Percentiles rank a stretch among this genome's conserved stretches.
Evolutionary conservation across 163 green algal species (phyloP).

Genomic region (Prototheca stagnorum): DNA sequence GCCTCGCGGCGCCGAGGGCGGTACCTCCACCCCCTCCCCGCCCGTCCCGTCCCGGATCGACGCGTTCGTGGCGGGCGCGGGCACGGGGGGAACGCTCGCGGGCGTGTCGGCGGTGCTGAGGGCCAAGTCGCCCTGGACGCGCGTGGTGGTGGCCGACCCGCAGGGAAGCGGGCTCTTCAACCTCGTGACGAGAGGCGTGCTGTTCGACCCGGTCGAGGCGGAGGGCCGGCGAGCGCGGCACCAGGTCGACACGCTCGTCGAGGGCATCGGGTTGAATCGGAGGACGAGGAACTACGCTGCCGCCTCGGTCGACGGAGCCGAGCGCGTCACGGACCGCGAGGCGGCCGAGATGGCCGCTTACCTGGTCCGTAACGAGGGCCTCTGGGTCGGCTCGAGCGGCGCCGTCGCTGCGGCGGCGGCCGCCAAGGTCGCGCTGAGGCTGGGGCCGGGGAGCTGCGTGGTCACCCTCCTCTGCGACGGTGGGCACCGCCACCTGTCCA

Average conservation of each 20-base stretch:
- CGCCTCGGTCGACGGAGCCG: constrained; percentile 59
- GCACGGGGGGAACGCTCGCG: constrained; percentile 86
- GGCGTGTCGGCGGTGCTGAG: constrained; percentile 52
- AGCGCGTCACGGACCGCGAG: constrained; percentile 61
- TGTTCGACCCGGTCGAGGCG: constrained; percentile 79
- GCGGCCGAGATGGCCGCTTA: constrained; percentile 90
- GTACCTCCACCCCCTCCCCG: too few species aligned
- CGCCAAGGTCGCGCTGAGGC: constrained; percentile 55
- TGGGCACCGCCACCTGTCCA: constrained; percentile 62
- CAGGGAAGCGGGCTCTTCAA: constrained; percentile 75
- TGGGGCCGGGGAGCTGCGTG: constrained; percentile 45
- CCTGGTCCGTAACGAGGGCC: constrained; percentile 68
- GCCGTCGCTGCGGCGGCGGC: constrained; percentile 90
- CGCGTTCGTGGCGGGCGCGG: constrained; percentile 80
- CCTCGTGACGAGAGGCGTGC: constrained; percentile 77
- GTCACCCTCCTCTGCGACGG: constrained; percentile 60
- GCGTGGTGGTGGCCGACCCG: constrained; percentile 67
- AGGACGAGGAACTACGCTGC: constrained; percentile 76
- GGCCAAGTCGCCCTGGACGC: constrained; percentile 9
- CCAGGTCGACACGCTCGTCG: constrained; percentile 64
- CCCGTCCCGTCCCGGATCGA: too few species aligned
- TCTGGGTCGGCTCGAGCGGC: constrained; percentile 75
- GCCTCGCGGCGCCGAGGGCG: too few species aligned
- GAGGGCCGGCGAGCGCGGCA: constrained; percentile 67
- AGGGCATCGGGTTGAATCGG: constrained; percentile 86